Evolutionary conservation across 2,329 filamentous ascomycete species (phyloP), one percentile per base, ranked within the genome.

Genomic region (Cadophora gregata): DNA sequence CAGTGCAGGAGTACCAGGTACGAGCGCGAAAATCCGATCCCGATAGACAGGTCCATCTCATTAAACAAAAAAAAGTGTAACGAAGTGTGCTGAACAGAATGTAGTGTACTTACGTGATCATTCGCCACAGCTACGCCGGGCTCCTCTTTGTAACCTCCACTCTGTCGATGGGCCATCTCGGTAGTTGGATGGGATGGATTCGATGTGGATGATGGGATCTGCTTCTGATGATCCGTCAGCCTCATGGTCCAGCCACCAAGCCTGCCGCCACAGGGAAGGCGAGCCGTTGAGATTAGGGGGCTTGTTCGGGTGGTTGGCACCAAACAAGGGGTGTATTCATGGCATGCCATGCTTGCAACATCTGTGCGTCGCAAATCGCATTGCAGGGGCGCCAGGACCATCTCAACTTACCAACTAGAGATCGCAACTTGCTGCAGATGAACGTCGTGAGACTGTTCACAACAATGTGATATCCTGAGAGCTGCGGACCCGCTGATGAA

Each of bases 61-160:
- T n/a, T n/a, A n/a, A n/a, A n/a, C n/a, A n/a, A n/a, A n/a, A 68
- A 67, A 60, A 36, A 64, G 72, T 53, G 59, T 27, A 48, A 42
- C 51, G 48, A 27, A 21, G 48, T 14, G 29, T 24, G 55, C 25
- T 24, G n/a, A 25, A 59, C 1, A 27, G 64, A 56, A 50, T 56
- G 61, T 50, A 51, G 42, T 62, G 59, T 64, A 81, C 81, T 82
- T 78, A 84, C 82, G 71, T 81, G 77, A 78, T 83, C 80, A 67
- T 79, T 79, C 50, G 72, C 69, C 36, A 74, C 73, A 27, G 74
- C 71, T 58, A 74, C 72, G 62, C 72, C 73, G 25, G 80, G 77
- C 68, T 83, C 81, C 76, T 83, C 80, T 78, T 83, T 83, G 78
- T 82, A 83, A 62, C 69, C 72, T 65, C 71, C 72, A 59, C 67